Evolutionary conservation across 2,329 filamentous ascomycete genomes (phyloP).

Genomic region (Diaporthe ilicicola): DNA sequence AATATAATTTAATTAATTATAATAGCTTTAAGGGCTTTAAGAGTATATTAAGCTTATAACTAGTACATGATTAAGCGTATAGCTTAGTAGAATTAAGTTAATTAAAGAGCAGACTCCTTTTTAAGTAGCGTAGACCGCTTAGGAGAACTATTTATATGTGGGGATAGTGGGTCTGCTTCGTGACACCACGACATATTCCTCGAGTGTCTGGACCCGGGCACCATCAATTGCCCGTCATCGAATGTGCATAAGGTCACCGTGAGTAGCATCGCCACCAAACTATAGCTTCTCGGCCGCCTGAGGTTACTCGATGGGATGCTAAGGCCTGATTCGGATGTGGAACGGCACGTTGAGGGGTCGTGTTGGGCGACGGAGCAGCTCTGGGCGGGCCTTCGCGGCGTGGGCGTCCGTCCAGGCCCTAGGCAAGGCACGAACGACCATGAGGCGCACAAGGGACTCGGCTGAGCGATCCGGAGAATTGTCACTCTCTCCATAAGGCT

Average conservation of each 20-base stretch:
- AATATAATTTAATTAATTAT: too few species aligned
- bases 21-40: too few species aligned
- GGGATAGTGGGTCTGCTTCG: too few species aligned
- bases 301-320: background rate
- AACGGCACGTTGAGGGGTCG: background rate
- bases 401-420: too few species aligned
- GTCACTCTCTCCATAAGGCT: slow-evolving; percentile 15
- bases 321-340: background rate
- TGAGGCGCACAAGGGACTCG: slow-evolving; percentile 4
- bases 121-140: too few species aligned
- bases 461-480: slow-evolving; percentile 5
- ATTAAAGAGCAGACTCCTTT: too few species aligned
- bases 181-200: background rate
- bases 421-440: too few species aligned
- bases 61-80: too few species aligned
- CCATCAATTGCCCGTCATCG: background rate
- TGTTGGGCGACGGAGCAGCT: background rate
- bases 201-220: background rate
- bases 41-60: too few species aligned
- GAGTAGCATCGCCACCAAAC: slow-evolving; percentile 3
- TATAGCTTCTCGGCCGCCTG: background rate
- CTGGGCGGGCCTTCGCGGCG: too few species aligned
- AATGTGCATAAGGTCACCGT: background rate
- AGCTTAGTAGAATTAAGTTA: too few species aligned
- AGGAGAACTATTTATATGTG: too few species aligned